These are phyloP conservation scores for Austropuccinia psidii DNA, from an alignment of 1,284 basidiomycete genomes.

Conservation along the genomic window DNA sequence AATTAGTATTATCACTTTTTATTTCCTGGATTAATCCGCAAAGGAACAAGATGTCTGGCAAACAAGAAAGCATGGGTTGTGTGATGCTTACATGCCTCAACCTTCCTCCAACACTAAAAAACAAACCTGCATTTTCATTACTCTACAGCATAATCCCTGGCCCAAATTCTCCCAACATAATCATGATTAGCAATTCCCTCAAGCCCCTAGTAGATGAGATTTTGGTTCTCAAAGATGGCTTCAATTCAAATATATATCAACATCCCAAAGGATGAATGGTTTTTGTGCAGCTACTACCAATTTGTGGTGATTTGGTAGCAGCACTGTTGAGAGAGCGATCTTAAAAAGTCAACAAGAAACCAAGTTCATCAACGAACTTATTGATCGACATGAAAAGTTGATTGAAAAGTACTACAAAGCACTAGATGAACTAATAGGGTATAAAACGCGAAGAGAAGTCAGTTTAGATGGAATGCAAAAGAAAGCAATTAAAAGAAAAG, in stretches of 20 bases:
- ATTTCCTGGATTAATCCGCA: slow-evolving; percentile 16
- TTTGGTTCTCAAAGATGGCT: not conserved
- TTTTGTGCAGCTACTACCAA: not conserved
- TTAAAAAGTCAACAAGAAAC: too few relatives aligned
- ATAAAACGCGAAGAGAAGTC: too few relatives aligned
- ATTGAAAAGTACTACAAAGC: too few relatives aligned
- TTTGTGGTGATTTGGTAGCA: slow-evolving; percentile 1
- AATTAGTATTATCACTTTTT: slow-evolving; percentile 9
- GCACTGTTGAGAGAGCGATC: too few relatives aligned
- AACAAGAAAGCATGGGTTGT: not conserved
- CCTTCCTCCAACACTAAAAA: not conserved
- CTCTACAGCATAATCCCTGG: slow-evolving; percentile 4
- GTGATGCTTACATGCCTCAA: slow-evolving; percentile 12
- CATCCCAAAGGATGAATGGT: slow-evolving; percentile 7
- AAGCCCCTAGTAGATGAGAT: not conserved
- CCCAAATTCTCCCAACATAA: not conserved
- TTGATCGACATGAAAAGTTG: too few relatives aligned
- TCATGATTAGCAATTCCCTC: not conserved
- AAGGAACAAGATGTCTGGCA: slow-evolving; percentile 14
- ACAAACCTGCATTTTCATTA: not conserved
- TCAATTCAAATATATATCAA: not conserved
- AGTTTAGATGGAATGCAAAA: too few relatives aligned
- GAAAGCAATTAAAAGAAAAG: too few relatives aligned
- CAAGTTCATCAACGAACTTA: too few relatives aligned
- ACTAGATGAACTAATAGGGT: too few relatives aligned